These are phyloP conservation scores for Aspergillus fumigatiaffinis DNA, from an alignment of 2,329 filamentous ascomycete species.

Conservation along the genomic window DNA sequence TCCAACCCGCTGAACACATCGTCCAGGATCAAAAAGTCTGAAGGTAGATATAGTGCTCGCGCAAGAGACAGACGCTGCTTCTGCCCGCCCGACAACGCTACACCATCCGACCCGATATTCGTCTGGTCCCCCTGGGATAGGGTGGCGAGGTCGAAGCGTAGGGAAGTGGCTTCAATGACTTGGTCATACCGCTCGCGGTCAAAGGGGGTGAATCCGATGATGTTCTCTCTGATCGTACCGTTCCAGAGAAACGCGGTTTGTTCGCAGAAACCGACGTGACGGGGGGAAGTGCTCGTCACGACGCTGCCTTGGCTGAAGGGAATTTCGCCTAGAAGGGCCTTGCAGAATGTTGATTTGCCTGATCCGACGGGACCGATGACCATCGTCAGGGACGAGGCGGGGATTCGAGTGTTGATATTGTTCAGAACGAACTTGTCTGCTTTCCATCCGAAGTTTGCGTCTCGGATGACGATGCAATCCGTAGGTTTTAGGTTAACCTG, in stretches of 20 bases:
- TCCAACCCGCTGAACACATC: constrained; percentile 42
- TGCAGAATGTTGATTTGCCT: constrained; percentile 33
- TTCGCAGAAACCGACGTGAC: constrained; percentile 14
- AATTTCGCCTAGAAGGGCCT: constrained; percentile 32
- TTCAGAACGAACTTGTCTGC: too few species aligned
- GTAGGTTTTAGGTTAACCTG: too few species aligned
- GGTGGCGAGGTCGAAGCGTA: constrained; percentile 18
- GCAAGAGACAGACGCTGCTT: constrained; percentile 39
- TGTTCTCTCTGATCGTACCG: constrained; percentile 15
- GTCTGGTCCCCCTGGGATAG: constrained; percentile 20
- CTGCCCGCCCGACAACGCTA: constrained; percentile 17
- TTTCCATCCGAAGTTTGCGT: too few species aligned
- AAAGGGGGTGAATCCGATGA: constrained; percentile 11
- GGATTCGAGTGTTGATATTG: too few species aligned
- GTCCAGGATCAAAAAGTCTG: constrained; percentile 43
- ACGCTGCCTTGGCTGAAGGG: constrained; percentile 21
- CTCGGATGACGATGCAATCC: too few species aligned
- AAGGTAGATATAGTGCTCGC: constrained; percentile 44
- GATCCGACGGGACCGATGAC: too few species aligned
- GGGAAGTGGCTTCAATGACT: constrained; percentile 18
- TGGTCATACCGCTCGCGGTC: constrained; percentile 13
- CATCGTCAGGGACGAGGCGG: too few species aligned
- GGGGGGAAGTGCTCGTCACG: neutral
- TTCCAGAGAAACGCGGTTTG: constrained; percentile 18
- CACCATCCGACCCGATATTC: constrained; percentile 17